Conservation (phyloP, 2,329 filamentous ascomycete genomes). For the Fusarium sp. region DNA sequence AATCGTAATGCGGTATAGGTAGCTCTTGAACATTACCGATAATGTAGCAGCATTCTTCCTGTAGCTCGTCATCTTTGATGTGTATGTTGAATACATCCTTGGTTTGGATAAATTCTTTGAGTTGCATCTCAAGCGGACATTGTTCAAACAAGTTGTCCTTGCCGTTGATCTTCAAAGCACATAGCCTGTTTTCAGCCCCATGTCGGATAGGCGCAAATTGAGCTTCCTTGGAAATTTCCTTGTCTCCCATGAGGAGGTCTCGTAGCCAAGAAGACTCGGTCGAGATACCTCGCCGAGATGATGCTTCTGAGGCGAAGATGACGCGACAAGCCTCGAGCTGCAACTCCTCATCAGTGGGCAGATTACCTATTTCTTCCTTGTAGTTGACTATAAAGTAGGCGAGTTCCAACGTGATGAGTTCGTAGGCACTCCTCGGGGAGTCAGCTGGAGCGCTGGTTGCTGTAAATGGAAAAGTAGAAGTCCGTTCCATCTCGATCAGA, state of each 20-base stretch:
- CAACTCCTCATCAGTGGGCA: background rate
- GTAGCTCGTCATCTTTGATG: background rate
- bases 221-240: background rate
- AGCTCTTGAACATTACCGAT: background rate
- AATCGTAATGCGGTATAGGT: background rate
- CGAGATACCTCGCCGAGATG: background rate
- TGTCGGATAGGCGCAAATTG: background rate
- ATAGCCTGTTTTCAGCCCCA: background rate
- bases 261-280: background rate
- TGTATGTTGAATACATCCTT: background rate
- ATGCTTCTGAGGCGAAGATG: background rate
- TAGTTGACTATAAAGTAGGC: background rate
- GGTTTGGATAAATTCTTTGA: background rate
- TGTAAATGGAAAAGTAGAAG: background rate
- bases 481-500: background rate
- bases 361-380: background rate
- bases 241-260: background rate
- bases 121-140: background rate
- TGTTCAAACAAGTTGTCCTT: background rate
- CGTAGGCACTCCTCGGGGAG: background rate
- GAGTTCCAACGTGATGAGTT: background rate
- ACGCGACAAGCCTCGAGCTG: background rate
- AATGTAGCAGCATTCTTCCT: background rate
- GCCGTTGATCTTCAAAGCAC: background rate
- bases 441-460: background rate